phyloP scores from a whole-genome alignment of 495 filamentous ascomycete genomes.

The Podospora conica region DNA sequence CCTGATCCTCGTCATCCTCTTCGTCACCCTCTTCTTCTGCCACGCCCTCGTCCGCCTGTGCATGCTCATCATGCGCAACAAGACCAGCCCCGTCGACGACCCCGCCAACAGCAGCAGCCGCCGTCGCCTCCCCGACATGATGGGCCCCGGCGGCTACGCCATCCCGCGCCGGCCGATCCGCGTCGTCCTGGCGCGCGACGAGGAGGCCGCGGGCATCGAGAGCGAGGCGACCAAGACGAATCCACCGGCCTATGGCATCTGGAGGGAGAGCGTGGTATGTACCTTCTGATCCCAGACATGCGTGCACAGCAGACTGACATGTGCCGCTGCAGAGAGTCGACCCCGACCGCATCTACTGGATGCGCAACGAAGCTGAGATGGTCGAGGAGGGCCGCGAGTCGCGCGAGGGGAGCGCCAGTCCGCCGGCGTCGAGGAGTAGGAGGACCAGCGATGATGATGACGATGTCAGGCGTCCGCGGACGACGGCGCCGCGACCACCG shows the following conservation, averaged over 20 bases:
- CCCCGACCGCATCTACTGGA: slow-evolving; percentile 75
- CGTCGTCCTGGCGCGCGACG: slow-evolving; percentile 55
- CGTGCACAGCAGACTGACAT: not conserved
- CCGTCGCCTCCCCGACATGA: slow-evolving; percentile 31
- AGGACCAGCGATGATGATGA: not conserved
- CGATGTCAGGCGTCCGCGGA: not conserved
- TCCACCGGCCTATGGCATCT: slow-evolving; percentile 83
- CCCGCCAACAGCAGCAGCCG: slow-evolving; percentile 25
- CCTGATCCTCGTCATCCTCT: slow-evolving; percentile 67
- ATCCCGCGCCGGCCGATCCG: slow-evolving; percentile 57
- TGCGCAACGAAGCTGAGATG: slow-evolving; percentile 42
- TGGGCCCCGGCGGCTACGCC: slow-evolving; percentile 51
- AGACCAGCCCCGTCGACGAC: slow-evolving; percentile 24
- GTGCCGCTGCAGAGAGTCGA: slow-evolving; percentile 56
- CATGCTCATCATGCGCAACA: slow-evolving; percentile 42
- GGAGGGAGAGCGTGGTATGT: slow-evolving; percentile 77
- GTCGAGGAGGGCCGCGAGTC: slow-evolving; percentile 15
- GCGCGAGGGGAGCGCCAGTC: not conserved
- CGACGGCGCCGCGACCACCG: slow-evolving; percentile 48
- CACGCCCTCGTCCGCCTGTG: slow-evolving; percentile 69
- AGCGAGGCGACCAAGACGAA: slow-evolving; percentile 51
- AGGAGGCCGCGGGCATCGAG: slow-evolving; percentile 51
- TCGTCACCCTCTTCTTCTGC: slow-evolving; percentile 70
- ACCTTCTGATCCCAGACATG: not conserved
- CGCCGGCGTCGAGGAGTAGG: not conserved